Evolutionary conservation across 2,329 filamentous ascomycete species (phyloP).

Genomic region (Ambrosiella beaveri): DNA sequence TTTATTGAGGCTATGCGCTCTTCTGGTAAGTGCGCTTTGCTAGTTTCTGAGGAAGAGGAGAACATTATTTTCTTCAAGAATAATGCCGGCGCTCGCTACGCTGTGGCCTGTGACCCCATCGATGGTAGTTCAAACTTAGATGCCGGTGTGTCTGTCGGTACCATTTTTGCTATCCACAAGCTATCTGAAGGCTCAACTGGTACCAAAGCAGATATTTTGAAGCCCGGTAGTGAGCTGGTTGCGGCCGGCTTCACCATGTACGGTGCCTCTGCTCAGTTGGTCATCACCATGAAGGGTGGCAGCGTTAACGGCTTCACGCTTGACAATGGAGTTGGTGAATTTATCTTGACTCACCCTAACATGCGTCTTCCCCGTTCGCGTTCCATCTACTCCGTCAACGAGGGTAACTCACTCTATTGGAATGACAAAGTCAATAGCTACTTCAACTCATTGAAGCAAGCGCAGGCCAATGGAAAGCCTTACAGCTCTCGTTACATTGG

Average conservation of each 20-base stretch:
- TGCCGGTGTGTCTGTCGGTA: conserved; percentile 92
- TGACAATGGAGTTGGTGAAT: conserved; percentile 91
- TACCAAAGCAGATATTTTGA: conserved; percentile 70
- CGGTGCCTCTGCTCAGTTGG: conserved; percentile 85
- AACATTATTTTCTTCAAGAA: conserved; percentile 74
- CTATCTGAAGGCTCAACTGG: conserved; percentile 59
- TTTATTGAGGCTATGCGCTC: conserved; percentile 93
- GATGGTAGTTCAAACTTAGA: conserved; percentile 96
- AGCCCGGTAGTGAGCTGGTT: conserved; percentile 77
- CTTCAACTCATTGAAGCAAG: conserved; percentile 76
- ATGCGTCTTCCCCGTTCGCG: conserved; percentile 73
- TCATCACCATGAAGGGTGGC: conserved; percentile 90
- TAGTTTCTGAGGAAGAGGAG: conserved; percentile 98
- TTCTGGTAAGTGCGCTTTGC: conserved; percentile 71
- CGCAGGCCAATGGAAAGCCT: conserved; percentile 59
- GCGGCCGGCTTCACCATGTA: conserved; percentile 99
- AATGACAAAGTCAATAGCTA: conserved; percentile 72
- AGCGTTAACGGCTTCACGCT: conserved; percentile 94
- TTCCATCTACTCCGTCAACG: conserved; percentile 93
- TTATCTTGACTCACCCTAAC: conserved; percentile 91
- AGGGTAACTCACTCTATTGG: conserved; percentile 97
- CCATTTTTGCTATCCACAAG: conserved; percentile 91
- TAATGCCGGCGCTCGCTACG: conserved; percentile 64
- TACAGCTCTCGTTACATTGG: conserved; percentile 94
- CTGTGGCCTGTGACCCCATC: conserved; percentile 93